Evolutionary conservation across 108 stramenopile genomes (phyloP).

Genomic region (Schizochytrium sp.): DNA sequence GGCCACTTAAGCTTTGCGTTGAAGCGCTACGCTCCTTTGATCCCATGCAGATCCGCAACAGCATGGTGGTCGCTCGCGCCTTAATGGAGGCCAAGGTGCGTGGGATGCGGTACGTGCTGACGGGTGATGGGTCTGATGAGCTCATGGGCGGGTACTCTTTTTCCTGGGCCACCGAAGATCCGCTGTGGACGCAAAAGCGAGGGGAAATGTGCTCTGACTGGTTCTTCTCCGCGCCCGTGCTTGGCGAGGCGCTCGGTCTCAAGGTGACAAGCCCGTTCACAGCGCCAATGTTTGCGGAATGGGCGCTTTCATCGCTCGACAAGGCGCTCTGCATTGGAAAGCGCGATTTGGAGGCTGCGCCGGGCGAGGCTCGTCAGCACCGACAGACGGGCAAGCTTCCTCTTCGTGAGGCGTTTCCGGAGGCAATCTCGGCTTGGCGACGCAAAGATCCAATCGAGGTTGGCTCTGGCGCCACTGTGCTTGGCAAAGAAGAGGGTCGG

Average conservation of each 20-base stretch:
- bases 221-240: constrained; percentile 45
- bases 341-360: not conserved
- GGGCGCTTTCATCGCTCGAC: not conserved
- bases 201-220: constrained; percentile 48
- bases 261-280: constrained; percentile 14
- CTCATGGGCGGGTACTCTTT: constrained; percentile 58
- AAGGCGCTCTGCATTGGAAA: not conserved
- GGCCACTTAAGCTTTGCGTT: constrained; percentile 35
- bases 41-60: constrained; percentile 49
- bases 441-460: constrained; percentile 58
- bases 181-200: constrained; percentile 46
- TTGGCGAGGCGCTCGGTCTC: constrained; percentile 40
- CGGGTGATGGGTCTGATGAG: constrained; percentile 57
- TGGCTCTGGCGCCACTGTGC: constrained; percentile 46
- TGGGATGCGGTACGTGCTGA: constrained; percentile 40
- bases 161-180: constrained; percentile 38
- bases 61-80: constrained; percentile 45
- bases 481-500: constrained; percentile 33
- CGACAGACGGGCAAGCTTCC: constrained; percentile 45
- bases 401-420: constrained; percentile 46
- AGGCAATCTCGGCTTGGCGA: constrained; percentile 52
- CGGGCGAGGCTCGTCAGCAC: not conserved
- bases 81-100: constrained; percentile 33
- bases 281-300: not conserved
- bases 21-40: constrained; percentile 37